A percentile compares a stretch with the other conserved stretches of the same genome.
These are phyloP conservation scores for Psilocybe mexicana DNA, from an alignment of 1,284 basidiomycete species.

Conservation along the genomic window DNA sequence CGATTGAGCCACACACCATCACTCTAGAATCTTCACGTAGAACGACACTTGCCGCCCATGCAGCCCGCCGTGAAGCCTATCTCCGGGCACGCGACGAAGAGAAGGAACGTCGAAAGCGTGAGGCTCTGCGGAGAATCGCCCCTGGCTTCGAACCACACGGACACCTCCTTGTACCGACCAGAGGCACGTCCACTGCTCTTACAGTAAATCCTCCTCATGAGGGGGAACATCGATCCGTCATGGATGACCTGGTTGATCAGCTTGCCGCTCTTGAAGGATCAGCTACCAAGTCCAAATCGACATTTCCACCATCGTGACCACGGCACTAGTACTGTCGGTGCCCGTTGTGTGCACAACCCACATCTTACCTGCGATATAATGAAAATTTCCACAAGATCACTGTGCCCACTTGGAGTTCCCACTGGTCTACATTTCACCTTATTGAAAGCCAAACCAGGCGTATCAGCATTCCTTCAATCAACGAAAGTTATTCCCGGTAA, in stretches of 20 bases:
- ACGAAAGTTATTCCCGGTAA: too few species aligned
- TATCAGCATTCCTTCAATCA: too few species aligned
- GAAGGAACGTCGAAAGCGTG: slow-evolving; percentile 75
- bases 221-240: slow-evolving; percentile 28
- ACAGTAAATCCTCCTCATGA: slow-evolving; percentile 9
- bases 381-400: too few species aligned
- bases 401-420: too few species aligned
- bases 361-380: too few species aligned
- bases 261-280: slow-evolving; percentile 63
- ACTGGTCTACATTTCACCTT: too few species aligned
- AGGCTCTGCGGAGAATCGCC: slow-evolving; percentile 71
- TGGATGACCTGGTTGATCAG: slow-evolving; percentile 81
- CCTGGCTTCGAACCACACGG: slow-evolving; percentile 71
- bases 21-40: slow-evolving; percentile 70
- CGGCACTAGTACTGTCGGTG: not conserved
- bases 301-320: slow-evolving; percentile 7
- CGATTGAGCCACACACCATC: slow-evolving; percentile 83
- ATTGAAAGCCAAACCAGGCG: too few species aligned
- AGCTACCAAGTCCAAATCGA: slow-evolving; percentile 4
- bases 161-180: slow-evolving; percentile 57
- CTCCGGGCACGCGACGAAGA: slow-evolving; percentile 74
- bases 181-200: slow-evolving; percentile 5
- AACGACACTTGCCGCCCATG: slow-evolving; percentile 63
- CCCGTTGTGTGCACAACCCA: not conserved
- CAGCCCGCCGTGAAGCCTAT: slow-evolving; percentile 67